phyloP scores from a whole-genome alignment of 192 early-diverging fungal genomes.

The Kickxella alabastrina region DNA sequence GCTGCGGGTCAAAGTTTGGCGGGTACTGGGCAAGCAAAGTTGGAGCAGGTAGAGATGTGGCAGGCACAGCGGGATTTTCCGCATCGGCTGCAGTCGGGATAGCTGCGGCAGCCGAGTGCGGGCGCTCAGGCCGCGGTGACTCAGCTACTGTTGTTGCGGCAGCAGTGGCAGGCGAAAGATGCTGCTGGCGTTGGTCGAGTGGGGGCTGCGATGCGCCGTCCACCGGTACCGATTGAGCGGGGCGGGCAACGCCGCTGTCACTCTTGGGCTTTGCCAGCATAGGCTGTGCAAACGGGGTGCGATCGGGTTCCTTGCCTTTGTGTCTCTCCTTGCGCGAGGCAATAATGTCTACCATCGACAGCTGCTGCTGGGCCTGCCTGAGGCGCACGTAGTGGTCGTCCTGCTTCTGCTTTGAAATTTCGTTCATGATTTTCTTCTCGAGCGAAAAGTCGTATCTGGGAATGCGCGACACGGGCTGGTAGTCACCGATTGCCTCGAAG shows the following conservation, averaged over 20 bases:
- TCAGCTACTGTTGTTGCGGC: neutral
- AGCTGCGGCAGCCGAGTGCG: constrained; percentile 1
- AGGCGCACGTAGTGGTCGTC: constrained; percentile 45
- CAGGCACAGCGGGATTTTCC: neutral
- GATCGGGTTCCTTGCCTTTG: constrained; percentile 47
- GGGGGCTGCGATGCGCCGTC: no score
- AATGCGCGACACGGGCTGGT: constrained; percentile 40
- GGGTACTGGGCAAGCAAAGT: no score
- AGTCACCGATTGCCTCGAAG: constrained; percentile 51
- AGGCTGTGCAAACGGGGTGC: neutral
- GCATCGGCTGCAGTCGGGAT: neutral
- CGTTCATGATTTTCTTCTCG: constrained; percentile 50
- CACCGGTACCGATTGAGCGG: no score
- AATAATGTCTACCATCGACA: constrained; percentile 51
- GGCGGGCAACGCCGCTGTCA: constrained; percentile 32
- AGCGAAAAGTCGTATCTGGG: constrained; percentile 55
- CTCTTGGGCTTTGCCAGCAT: constrained; percentile 27
- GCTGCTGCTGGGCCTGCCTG: constrained; percentile 48
- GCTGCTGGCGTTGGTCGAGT: no score
- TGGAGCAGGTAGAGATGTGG: no score
- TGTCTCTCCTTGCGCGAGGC: constrained; percentile 47
- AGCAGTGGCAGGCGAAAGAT: neutral
- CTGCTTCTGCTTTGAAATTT: constrained; percentile 47
- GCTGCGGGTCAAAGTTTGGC: no score
- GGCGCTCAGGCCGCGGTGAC: neutral